A percentile compares a stretch with the other conserved stretches of the same genome.
phyloP scores from a whole-genome alignment of 768 basidiomycete genomes.

The Brasilioporus rufonigricans region DNA sequence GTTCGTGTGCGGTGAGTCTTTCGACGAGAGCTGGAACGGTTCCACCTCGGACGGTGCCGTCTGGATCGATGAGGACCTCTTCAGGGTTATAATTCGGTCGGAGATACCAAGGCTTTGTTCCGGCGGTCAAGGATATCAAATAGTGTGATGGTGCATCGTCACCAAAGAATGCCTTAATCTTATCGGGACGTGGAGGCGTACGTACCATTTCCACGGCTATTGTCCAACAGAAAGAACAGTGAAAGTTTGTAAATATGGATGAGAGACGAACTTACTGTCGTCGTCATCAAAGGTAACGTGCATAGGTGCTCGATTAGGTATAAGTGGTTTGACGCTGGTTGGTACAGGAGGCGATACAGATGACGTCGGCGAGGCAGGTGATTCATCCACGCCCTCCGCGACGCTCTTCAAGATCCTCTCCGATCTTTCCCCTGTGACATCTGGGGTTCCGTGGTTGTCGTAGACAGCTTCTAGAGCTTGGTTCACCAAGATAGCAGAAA shows the following conservation, averaged over 20 bases:
- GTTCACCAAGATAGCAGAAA: constrained; percentile 25
- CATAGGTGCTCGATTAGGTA: neutral
- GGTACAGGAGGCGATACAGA: constrained; percentile 10
- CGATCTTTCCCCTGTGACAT: constrained; percentile 10
- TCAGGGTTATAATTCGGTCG: constrained; percentile 51
- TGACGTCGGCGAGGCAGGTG: neutral
- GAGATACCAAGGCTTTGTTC: constrained; percentile 58
- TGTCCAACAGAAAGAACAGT: neutral
- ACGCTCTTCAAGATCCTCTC: constrained; percentile 11
- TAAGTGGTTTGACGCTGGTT: constrained; percentile 9
- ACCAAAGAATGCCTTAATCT: constrained; percentile 53
- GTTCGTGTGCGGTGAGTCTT: constrained; percentile 63
- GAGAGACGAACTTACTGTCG: constrained; percentile 8
- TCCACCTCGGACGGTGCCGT: constrained; percentile 61
- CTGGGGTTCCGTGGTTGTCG: constrained; percentile 9
- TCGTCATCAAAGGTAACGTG: constrained; percentile 14
- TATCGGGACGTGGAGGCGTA: constrained; percentile 29
- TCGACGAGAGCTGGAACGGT: constrained; percentile 61
- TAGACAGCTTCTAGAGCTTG: constrained; percentile 20
- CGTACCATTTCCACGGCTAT: constrained; percentile 17
- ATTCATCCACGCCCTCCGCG: constrained; percentile 1
- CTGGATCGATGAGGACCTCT: constrained; percentile 62
- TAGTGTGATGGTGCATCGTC: constrained; percentile 46
- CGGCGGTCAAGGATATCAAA: constrained; percentile 38
- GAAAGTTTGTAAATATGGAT: neutral